These are phyloP conservation scores for Stagonosporopsis cucurbitacearum DNA, from an alignment of 2,329 filamentous ascomycete species.

Conservation along the genomic window DNA sequence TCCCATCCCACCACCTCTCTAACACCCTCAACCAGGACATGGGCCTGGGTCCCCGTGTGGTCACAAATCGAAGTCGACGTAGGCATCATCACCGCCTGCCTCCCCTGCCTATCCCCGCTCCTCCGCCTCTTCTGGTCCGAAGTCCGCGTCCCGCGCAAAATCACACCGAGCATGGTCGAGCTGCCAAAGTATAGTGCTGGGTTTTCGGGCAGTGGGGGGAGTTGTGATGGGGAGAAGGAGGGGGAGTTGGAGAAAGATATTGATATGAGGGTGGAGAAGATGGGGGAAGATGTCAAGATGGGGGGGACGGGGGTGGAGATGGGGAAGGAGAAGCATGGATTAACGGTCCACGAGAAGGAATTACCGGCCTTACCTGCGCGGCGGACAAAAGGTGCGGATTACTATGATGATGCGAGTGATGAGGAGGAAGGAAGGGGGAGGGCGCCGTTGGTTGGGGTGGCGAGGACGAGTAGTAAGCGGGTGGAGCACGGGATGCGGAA, in stretches of 20 bases:
- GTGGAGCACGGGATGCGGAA: background rate
- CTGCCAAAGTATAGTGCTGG: conserved; percentile 25
- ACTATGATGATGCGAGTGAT: conserved; percentile 25
- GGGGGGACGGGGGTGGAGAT: background rate
- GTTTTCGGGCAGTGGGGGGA: background rate
- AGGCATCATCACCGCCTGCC: conserved; percentile 37
- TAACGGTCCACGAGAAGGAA: background rate
- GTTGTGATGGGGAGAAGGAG: background rate
- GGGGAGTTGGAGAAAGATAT: background rate
- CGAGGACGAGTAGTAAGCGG: conserved; percentile 4
- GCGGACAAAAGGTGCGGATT: conserved; percentile 11
- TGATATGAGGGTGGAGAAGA: background rate
- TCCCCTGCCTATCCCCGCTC: conserved; percentile 35
- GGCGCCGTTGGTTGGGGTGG: conserved; percentile 5
- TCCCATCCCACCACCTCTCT: background rate
- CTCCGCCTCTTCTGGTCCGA: conserved; percentile 31
- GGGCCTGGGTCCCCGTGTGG: conserved; percentile 40
- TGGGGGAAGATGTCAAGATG: background rate
- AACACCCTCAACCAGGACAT: conserved; percentile 18
- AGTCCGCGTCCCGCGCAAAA: conserved; percentile 15
- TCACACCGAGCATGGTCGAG: conserved; percentile 20
- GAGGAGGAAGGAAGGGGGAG: conserved; percentile 13
- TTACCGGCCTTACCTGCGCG: background rate
- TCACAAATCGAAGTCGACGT: conserved; percentile 42
- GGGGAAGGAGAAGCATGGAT: background rate